Conservation (phyloP, 148 eudicot genomes). For the Vaccinium corymbosum region DNA sequence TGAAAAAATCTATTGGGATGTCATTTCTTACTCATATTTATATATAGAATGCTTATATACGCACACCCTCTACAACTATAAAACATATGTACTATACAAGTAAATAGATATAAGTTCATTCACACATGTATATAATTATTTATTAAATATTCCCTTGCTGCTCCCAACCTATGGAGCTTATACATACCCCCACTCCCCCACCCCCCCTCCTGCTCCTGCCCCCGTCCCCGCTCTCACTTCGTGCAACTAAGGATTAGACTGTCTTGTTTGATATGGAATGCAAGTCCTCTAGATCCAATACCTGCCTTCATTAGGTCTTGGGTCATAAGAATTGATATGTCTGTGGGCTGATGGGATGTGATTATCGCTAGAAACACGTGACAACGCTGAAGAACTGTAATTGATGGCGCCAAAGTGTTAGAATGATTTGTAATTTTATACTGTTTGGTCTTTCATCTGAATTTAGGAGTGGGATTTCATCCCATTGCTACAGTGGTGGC, state of each 20-base stretch:
- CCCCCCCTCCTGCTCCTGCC: no score
- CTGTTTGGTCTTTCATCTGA: constrained; percentile 1
- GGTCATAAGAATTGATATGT: neutral
- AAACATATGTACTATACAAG: no score
- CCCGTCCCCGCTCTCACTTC: no score
- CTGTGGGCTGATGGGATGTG: constrained; percentile 1
- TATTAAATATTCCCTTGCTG: no score
- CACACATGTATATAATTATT: no score
- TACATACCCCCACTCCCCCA: no score
- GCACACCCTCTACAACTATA: no score
- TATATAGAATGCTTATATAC: no score
- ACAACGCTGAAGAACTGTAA: neutral
- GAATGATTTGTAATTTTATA: neutral
- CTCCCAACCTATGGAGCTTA: no score
- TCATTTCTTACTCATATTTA: no score
- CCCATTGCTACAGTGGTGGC: neutral
- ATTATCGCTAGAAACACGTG: neutral
- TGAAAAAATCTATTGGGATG: no score
- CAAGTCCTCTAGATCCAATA: neutral
- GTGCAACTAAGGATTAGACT: neutral
- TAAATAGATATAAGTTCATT: no score
- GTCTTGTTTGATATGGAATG: neutral
- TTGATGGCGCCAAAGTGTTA: neutral
- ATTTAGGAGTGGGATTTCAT: neutral
- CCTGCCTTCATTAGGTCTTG: neutral